Evolutionary conservation across 257 asterid species (phyloP), one percentile per base, ranked within the genome.

Genomic region (Ophiorrhiza pumila): DNA sequence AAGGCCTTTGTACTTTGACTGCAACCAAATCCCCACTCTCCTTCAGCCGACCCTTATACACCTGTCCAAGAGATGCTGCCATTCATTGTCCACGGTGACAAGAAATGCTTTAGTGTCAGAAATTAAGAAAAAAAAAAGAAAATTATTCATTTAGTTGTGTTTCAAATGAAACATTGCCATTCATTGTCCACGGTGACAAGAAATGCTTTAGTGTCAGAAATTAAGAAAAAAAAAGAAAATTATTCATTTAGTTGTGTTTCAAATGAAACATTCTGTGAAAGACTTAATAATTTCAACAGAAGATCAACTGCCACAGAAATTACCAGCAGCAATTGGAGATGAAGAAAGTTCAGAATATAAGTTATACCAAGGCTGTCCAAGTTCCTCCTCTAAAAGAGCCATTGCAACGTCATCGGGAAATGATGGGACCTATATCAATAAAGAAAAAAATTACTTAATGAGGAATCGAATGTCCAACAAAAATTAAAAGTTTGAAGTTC

Each of bases 281-380:
- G 67, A 57, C 34, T 11, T 47, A 62, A 34, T 63, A 34, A 53
- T n/a, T 23, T 45, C 22, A 59, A 71, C 34, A 23, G 65, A 37
- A 65, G 63, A 32, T 72, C 65, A 37, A 75, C 71, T 66, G 74
- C 65, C 68, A 74, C 57, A 77, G 73, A 85, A 70, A 80, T 86
- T 92, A 95, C 99, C 99, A 56, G 98, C 99, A 58, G 99, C 99
- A 74, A 95, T 95, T 39, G 99, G 99, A 37, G 99, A 95, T 49
- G 98, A 37, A 74, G 99, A 88, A 81, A 95, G 99, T 77, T 95
- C 99, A 3, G 98, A 90, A 82, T 92, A 95, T 60, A 89, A 10
- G 77, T 95, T 78, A 62, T 69, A 20, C 99, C 99, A 95, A 4
- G 99, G 99, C 83, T 85, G 85, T 78, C 98, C 99, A 80, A 95